Percentiles rank a stretch among this genome's conserved stretches.
Conservation (phyloP, 257 asterid genomes). For the Linaria vulgaris region DNA sequence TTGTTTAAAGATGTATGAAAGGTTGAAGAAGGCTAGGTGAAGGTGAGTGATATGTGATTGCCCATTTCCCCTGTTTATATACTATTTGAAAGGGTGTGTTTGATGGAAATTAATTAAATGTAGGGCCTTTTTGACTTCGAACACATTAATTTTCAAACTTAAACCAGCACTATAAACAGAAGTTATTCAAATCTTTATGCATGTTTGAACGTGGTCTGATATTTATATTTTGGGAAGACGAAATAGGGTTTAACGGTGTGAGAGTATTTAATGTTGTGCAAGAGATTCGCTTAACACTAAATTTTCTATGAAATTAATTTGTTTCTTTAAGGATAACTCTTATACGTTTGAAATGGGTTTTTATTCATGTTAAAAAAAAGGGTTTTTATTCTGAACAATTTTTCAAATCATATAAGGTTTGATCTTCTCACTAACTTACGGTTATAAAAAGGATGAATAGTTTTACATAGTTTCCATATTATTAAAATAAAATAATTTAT, state of each 20-base stretch:
- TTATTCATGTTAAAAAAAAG: too few relatives aligned
- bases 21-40: background rate
- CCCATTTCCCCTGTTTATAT: background rate
- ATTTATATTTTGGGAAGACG: background rate
- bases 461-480: too few relatives aligned
- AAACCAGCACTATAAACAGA: background rate
- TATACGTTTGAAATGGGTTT: too few relatives aligned
- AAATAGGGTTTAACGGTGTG: background rate
- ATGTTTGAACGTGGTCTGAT: background rate
- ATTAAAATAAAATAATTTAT: too few relatives aligned
- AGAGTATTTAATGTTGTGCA: background rate
- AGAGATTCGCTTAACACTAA: too few relatives aligned
- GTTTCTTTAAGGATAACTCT: too few relatives aligned
- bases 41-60: background rate
- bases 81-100: background rate
- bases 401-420: too few relatives aligned
- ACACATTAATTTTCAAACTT: background rate
- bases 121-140: conserved; percentile 17
- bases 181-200: conserved; percentile 2
- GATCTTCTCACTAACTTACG: too few relatives aligned
- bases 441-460: too few relatives aligned
- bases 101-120: conserved; percentile 20
- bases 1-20: background rate
- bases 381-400: too few relatives aligned
- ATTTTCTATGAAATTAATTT: too few relatives aligned